These are phyloP conservation scores for Diaporthe vexans DNA, from an alignment of 2,329 filamentous ascomycete genomes.

Conservation along the genomic window DNA sequence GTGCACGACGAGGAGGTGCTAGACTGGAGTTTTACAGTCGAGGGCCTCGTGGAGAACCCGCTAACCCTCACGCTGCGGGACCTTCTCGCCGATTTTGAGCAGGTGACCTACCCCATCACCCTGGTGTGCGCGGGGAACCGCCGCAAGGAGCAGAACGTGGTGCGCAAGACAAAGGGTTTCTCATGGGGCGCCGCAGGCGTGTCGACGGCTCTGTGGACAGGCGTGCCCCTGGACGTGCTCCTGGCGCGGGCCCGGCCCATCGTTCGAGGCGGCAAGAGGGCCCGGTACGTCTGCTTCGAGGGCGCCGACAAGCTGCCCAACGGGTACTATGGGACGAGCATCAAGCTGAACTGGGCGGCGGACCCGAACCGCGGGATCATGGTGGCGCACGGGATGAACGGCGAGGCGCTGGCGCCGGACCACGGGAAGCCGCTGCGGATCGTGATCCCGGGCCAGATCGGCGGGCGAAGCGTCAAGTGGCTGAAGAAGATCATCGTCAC, in stretches of 20 bases:
- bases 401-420: slow-evolving; percentile 82
- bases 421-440: slow-evolving; percentile 88
- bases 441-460: slow-evolving; percentile 92
- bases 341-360: slow-evolving; percentile 91
- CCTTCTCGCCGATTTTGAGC: slow-evolving; percentile 80
- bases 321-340: slow-evolving; percentile 87
- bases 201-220: slow-evolving; percentile 90
- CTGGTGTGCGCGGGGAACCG: slow-evolving; percentile 93
- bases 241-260: slow-evolving; percentile 68
- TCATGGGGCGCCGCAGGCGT: slow-evolving; percentile 92
- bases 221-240: slow-evolving; percentile 80
- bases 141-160: slow-evolving; percentile 92
- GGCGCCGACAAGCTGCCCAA: slow-evolving; percentile 91
- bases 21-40: slow-evolving; percentile 86
- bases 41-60: slow-evolving; percentile 86
- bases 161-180: slow-evolving; percentile 92
- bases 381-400: slow-evolving; percentile 93
- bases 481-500: slow-evolving; percentile 85
- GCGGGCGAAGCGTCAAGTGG: slow-evolving; percentile 95
- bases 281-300: slow-evolving; percentile 90
- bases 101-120: slow-evolving; percentile 88
- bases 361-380: slow-evolving; percentile 87
- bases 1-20: slow-evolving; percentile 80
- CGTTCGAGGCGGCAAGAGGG: slow-evolving; percentile 62
- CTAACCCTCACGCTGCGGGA: slow-evolving; percentile 79